phyloP scores from a whole-genome alignment of 1,284 basidiomycete species.

The Puccinia brachypodii region DNA sequence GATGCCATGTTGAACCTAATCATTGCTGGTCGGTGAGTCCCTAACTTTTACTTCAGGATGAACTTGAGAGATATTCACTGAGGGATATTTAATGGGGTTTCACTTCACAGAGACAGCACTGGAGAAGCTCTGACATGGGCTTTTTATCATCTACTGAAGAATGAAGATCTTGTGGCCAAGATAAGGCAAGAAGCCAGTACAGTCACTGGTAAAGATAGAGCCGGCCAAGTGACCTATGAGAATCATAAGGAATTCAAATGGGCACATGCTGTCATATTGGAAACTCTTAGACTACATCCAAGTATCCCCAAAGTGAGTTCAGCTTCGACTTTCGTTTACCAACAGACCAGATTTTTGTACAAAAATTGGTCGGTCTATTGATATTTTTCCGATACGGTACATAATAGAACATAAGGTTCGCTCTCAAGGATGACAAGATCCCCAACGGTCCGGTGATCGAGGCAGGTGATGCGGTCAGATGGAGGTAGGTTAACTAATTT shows the following conservation, averaged over 20 bases:
- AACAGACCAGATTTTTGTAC: background rate
- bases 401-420: constrained; percentile 43
- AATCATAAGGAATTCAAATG: constrained; percentile 46
- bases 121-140: constrained; percentile 41
- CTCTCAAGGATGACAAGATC: constrained; percentile 50
- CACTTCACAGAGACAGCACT: constrained; percentile 31
- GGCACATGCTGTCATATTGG: constrained; percentile 50
- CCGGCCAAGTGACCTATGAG: constrained; percentile 25
- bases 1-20: constrained; percentile 32
- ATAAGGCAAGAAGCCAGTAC: constrained; percentile 22
- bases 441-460: constrained; percentile 51
- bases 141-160: constrained; percentile 42
- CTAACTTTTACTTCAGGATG: background rate
- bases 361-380: background rate
- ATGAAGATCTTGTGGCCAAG: constrained; percentile 9
- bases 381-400: background rate
- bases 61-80: background rate
- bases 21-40: constrained; percentile 45
- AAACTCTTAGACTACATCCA: constrained; percentile 51
- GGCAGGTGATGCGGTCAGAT: constrained; percentile 50
- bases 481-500: background rate
- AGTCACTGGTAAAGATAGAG: background rate
- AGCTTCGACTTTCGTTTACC: background rate
- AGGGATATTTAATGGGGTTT: background rate
- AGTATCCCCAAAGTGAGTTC: constrained; percentile 45